Conservation (phyloP, 148 eudicot species). For the Oxyria digyna region DNA sequence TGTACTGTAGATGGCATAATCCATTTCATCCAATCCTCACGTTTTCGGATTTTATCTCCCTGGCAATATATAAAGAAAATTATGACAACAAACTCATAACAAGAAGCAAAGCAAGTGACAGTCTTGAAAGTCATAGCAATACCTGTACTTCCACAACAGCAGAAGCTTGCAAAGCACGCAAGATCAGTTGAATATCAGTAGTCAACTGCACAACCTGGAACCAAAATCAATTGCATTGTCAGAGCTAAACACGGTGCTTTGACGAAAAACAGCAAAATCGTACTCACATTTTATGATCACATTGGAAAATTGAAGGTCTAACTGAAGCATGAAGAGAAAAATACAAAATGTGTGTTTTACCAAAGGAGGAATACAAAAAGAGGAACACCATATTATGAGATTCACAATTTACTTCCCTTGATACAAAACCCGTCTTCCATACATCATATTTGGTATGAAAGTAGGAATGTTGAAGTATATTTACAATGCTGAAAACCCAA, state of each 20-base stretch:
- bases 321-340: no score
- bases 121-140: neutral
- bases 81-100: neutral
- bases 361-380: neutral
- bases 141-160: slow-evolving; percentile 70
- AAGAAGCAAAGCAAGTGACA: neutral
- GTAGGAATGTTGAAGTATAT: neutral
- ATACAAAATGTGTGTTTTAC: no score
- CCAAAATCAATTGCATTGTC: neutral
- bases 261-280: no score
- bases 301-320: neutral
- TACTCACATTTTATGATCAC: neutral
- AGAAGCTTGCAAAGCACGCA: slow-evolving; percentile 50
- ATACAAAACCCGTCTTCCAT: neutral
- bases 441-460: neutral
- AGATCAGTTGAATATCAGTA: slow-evolving; percentile 38
- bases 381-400: neutral
- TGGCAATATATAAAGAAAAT: slow-evolving; percentile 9
- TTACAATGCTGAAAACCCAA: no score
- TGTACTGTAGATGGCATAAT: slow-evolving; percentile 37
- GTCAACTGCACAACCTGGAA: slow-evolving; percentile 61
- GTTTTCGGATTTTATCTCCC: slow-evolving; percentile 60
- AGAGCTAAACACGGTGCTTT: neutral
- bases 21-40: slow-evolving; percentile 62
- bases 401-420: neutral